Conservation (phyloP, 805 yeast genomes). For the Kluyveromyces aestuarii region DNA sequence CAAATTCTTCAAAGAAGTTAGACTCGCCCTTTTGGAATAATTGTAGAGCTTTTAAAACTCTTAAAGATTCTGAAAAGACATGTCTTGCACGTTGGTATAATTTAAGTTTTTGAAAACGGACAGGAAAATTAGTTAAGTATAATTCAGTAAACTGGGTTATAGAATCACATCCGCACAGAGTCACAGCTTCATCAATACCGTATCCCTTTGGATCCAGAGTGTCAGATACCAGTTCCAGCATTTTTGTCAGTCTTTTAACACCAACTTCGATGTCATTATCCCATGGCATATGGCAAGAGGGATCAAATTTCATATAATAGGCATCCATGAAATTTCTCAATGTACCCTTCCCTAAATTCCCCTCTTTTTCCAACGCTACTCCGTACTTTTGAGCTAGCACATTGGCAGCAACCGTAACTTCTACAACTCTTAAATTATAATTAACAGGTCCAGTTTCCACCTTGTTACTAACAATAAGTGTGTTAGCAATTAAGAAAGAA, state of each 20-base stretch:
- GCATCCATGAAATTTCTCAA: constrained; percentile 56
- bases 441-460: constrained; percentile 61
- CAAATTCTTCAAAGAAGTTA: constrained; percentile 37
- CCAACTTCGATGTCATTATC: constrained; percentile 39
- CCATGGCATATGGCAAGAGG: constrained; percentile 30
- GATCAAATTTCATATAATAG: constrained; percentile 27
- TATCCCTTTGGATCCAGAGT: constrained; percentile 40
- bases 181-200: constrained; percentile 36
- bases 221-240: constrained; percentile 38
- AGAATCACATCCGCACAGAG: constrained; percentile 34
- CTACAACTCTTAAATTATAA: constrained; percentile 65
- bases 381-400: constrained; percentile 42
- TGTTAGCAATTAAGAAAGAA: constrained; percentile 54
- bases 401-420: constrained; percentile 59
- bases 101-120: constrained; percentile 45
- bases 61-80: constrained; percentile 50
- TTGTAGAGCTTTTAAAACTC: constrained; percentile 45
- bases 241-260: constrained; percentile 29
- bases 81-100: constrained; percentile 52
- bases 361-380: constrained; percentile 36
- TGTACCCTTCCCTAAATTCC: constrained; percentile 48
- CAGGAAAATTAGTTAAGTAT: constrained; percentile 47
- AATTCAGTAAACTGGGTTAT: constrained; percentile 31
- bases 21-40: constrained; percentile 28
- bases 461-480: constrained; percentile 54